phyloP scores from a whole-genome alignment of 306 rosid genomes.

The Pterocarpus macrocarpus region DNA sequence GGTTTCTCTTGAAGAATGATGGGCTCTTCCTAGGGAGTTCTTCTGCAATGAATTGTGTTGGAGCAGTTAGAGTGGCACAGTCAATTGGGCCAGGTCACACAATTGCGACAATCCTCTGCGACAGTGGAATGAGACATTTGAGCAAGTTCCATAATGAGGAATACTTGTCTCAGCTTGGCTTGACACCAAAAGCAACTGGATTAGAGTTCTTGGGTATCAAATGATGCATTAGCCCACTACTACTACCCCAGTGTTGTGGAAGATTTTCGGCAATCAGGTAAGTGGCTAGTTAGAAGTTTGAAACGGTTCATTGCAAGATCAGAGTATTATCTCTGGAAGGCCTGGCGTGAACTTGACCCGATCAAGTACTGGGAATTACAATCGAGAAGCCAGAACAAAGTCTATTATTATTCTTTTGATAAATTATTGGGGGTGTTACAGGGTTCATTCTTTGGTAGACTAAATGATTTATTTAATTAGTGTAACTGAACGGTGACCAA shows the following conservation, averaged over 20 bases:
- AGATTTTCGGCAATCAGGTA: not conserved
- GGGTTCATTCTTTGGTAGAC: conserved; percentile 16
- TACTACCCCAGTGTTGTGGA: not conserved
- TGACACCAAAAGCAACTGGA: conserved; percentile 78
- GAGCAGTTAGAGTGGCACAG: conserved; percentile 86
- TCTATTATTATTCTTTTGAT: not conserved
- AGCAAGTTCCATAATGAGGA: conserved; percentile 79
- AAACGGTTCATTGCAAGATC: not conserved
- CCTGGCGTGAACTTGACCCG: not conserved
- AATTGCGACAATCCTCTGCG: conserved; percentile 90
- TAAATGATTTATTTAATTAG: not conserved
- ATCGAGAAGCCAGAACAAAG: not conserved
- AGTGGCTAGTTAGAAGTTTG: not conserved
- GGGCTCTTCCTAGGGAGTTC: conserved; percentile 93
- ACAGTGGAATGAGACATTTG: conserved; percentile 94
- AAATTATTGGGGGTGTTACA: not conserved
- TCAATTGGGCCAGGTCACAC: conserved; percentile 86
- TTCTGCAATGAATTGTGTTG: conserved; percentile 94
- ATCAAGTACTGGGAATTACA: not conserved
- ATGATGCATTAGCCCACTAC: conserved; percentile 38
- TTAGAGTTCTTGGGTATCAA: conserved; percentile 74
- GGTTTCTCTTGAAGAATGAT: conserved; percentile 85
- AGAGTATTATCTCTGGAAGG: not conserved
- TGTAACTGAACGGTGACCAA: not conserved
- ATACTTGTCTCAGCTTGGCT: conserved; percentile 70